Conservation (phyloP, 2,329 filamentous ascomycete genomes). For the Tetracladium maxilliforme region DNA sequence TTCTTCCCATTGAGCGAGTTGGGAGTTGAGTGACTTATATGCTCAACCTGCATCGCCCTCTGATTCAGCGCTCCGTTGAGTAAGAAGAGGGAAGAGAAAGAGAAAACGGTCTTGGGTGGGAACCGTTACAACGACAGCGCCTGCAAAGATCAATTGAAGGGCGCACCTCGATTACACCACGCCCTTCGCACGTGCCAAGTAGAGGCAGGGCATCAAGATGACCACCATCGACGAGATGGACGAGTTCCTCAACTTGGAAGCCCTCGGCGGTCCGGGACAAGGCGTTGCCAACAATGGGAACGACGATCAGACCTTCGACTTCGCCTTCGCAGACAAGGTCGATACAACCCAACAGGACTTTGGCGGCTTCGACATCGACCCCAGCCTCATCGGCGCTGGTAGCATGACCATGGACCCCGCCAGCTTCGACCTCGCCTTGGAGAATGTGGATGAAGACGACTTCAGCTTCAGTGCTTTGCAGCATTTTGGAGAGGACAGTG, state of each 20-base stretch:
- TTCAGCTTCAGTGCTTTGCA: constrained; percentile 44
- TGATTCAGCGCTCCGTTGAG: too few relatives aligned
- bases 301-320: constrained; percentile 5
- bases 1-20: too few relatives aligned
- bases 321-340: constrained; percentile 6
- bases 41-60: too few relatives aligned
- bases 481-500: too few relatives aligned
- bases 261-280: constrained; percentile 17
- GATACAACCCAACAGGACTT: constrained; percentile 10
- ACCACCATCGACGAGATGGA: constrained; percentile 33
- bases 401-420: constrained; percentile 8
- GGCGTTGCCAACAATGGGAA: constrained; percentile 3
- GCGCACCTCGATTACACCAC: too few relatives aligned
- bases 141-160: too few relatives aligned
- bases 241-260: constrained; percentile 50
- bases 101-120: too few relatives aligned
- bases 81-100: too few relatives aligned
- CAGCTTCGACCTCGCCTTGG: constrained; percentile 38
- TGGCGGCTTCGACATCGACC: constrained; percentile 18
- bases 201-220: too few relatives aligned
- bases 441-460: constrained; percentile 40
- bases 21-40: too few relatives aligned
- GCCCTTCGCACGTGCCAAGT: too few relatives aligned
- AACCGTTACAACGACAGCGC: too few relatives aligned
- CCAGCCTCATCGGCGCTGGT: constrained; percentile 13